Base-by-base conservation (phyloP, 2,329 filamentous ascomycete genomes). In the Teratosphaeria gauchensis region DNA sequence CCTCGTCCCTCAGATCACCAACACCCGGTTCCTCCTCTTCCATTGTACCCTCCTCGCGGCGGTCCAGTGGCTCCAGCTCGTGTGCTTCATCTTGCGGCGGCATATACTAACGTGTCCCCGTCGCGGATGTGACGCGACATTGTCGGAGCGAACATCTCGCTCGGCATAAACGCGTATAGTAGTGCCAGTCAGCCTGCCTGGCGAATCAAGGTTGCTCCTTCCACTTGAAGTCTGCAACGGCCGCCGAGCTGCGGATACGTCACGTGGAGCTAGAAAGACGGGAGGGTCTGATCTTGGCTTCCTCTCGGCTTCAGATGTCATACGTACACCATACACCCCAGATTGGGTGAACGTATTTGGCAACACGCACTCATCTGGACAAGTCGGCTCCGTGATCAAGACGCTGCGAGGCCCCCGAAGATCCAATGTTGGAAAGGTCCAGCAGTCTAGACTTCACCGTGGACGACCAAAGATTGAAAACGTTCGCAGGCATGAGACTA, bases 41-140 rank as follows among this genome's bases (percentile, higher is more conserved):
- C 42, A 52, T 56, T 58, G 54, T 51, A 32, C 42, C 56, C 54
- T 38, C 51, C 19, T n/a, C 38, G 24, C 54, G 19, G 14, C 4
- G 31, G 12, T 19, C 33, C 28, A 59, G 32, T 31, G 59, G 51
- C 28, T 59, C 52, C 51, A 61, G 51, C 52, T 61, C 59, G 57
- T 59, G 55, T 48, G 54, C 54, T 38, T 56, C 59, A 21, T 58
- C 31, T 21, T 53, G 19, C n/a, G 21, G 21, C n/a, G 52, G 28
- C 58, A 59, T 59, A 32, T 28, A 51, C 54, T 12, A 19, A 30
- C 51, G 14, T n/a, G 7, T 28, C 19, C 9, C 6, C 42, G 33
- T 35, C 42, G 42, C 42, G 42, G 42, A 19, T 6, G 21, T 8
- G 42, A 48, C 42, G 42, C 42, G 42, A 48, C 42, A 48, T 48